A percentile compares a stretch with the other conserved stretches of the same genome.
phyloP scores from a whole-genome alignment of 2,329 filamentous ascomycete species.

The Clarireedia hainanense region DNA sequence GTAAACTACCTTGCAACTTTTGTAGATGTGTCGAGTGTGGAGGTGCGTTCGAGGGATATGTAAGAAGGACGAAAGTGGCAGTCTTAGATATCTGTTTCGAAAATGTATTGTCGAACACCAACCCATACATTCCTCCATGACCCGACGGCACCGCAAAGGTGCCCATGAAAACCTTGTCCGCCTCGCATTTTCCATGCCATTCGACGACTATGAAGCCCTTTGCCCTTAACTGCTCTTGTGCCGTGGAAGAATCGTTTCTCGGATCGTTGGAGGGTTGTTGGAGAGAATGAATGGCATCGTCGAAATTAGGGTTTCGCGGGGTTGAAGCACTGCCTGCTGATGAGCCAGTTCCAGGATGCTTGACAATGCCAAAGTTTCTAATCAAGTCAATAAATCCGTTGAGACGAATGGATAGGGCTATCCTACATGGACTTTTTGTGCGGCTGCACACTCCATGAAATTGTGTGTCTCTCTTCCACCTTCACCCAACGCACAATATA shows the following conservation, averaged over 20 bases:
- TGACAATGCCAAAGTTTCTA: constrained; percentile 94
- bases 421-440: constrained; percentile 88
- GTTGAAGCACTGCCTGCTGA: constrained; percentile 19
- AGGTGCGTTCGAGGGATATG: constrained; percentile 76
- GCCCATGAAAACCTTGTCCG: constrained; percentile 88
- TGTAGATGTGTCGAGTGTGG: constrained; percentile 68
- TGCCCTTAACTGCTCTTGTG: constrained; percentile 54
- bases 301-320: constrained; percentile 13
- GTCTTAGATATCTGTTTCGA: constrained; percentile 93
- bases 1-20: constrained; percentile 37
- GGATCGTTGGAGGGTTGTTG: constrained; percentile 40
- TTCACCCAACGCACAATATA: constrained; percentile 98
- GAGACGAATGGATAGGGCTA: not conserved
- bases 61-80: constrained; percentile 88
- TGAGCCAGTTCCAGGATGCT: constrained; percentile 69
- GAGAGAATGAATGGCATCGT: constrained; percentile 19
- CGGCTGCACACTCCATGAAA: constrained; percentile 95
- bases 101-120: constrained; percentile 98
- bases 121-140: constrained; percentile 86
- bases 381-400: constrained; percentile 14
- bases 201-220: constrained; percentile 64
- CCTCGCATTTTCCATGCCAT: constrained; percentile 94
- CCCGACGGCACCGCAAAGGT: constrained; percentile 69
- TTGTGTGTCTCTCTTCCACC: constrained; percentile 81
- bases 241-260: constrained; percentile 51